Evolutionary conservation across 257 asterid genomes (phyloP).

Genomic region (Solanum tarapatanum): DNA sequence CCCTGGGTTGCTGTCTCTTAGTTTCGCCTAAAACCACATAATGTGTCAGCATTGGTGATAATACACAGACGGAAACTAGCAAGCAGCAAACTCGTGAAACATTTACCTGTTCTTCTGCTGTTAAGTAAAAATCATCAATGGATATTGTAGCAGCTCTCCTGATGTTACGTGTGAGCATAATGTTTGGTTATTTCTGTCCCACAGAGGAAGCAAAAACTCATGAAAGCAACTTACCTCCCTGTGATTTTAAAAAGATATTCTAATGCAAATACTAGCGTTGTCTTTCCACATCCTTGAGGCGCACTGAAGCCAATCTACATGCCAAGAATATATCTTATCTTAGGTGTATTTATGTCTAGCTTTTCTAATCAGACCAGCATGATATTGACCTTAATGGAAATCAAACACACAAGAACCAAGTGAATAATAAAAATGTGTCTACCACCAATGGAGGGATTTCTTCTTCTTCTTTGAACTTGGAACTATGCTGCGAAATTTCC

Average conservation of each 20-base stretch:
- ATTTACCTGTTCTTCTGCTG: constrained; percentile 81
- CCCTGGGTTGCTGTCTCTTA: constrained; percentile 71
- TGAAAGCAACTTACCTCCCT: constrained; percentile 70
- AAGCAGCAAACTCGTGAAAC: not conserved
- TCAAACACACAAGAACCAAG: not conserved
- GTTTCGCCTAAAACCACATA: constrained; percentile 45
- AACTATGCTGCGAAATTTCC: constrained; percentile 55
- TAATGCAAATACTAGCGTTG: constrained; percentile 91
- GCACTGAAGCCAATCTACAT: constrained; percentile 98
- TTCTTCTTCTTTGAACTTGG: constrained; percentile 54
- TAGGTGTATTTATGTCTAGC: not conserved
- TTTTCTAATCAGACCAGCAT: not conserved
- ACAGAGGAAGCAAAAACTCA: not conserved
- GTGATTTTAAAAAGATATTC: constrained; percentile 61
- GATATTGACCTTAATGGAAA: not conserved
- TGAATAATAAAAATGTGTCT: constrained; percentile 1
- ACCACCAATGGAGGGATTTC: constrained; percentile 93
- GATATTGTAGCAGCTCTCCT: constrained; percentile 84
- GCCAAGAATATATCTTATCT: not conserved
- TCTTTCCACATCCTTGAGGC: constrained; percentile 99
- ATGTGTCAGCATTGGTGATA: not conserved
- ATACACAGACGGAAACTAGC: not conserved
- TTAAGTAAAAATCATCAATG: constrained; percentile 92
- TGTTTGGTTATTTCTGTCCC: not conserved
- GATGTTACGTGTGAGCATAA: constrained; percentile 7